These are phyloP conservation scores for Zymoseptoria ardabiliae DNA, from an alignment of 2,329 filamentous ascomycete species.

Conservation along the genomic window DNA sequence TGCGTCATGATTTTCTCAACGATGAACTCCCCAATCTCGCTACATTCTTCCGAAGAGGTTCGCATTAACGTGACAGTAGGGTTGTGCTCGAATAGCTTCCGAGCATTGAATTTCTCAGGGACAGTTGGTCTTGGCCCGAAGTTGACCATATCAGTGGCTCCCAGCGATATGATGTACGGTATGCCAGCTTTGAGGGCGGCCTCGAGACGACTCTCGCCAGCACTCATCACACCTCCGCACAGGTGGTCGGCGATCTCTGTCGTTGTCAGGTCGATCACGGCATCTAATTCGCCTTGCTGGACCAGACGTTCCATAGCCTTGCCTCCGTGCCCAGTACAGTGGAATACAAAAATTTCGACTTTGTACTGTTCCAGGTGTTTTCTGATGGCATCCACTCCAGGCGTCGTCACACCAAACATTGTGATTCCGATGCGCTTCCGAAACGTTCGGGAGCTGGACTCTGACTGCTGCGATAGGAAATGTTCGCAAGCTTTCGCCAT, in stretches of 20 bases:
- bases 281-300: conserved; percentile 51
- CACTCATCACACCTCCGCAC: conserved; percentile 56
- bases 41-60: conserved; percentile 52
- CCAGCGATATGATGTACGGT: conserved; percentile 47
- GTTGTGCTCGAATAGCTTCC: conserved; percentile 58
- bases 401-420: conserved; percentile 70
- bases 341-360: conserved; percentile 59
- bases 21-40: conserved; percentile 50
- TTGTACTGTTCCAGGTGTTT: conserved; percentile 41
- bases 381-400: conserved; percentile 52
- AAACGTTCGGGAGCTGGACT: conserved; percentile 2
- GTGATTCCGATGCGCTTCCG: conserved; percentile 55
- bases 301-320: conserved; percentile 61
- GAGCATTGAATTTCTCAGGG: conserved; percentile 46
- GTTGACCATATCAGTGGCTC: conserved; percentile 53
- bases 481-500: conserved; percentile 46
- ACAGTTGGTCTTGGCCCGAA: conserved; percentile 52
- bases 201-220: conserved; percentile 50
- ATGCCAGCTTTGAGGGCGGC: conserved; percentile 52
- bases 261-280: conserved; percentile 63
- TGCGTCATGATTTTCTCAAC: conserved; percentile 43
- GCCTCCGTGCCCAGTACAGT: conserved; percentile 63
- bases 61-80: conserved; percentile 59
- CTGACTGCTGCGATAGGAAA: conserved; percentile 1
- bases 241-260: conserved; percentile 61